Evolutionary conservation across 768 basidiomycete species (phyloP).

Genomic region (Daedaleopsis nitida): DNA sequence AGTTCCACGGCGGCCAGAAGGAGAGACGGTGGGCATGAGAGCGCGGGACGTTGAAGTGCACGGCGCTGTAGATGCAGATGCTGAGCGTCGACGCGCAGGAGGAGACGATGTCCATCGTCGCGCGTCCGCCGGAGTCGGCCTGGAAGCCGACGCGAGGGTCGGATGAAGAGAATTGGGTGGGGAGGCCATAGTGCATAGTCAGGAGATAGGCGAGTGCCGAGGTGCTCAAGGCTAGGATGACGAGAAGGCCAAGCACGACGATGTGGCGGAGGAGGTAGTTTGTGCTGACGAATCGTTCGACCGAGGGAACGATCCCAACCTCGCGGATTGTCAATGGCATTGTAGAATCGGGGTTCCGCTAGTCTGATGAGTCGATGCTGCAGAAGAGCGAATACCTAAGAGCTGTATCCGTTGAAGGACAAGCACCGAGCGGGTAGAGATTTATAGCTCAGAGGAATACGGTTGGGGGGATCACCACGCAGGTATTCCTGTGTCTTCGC

Average conservation of each 20-base stretch:
- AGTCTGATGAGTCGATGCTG: too few relatives aligned
- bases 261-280: slow-evolving; percentile 19
- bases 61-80: slow-evolving; percentile 20
- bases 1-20: not conserved
- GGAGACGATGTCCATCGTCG: slow-evolving; percentile 17
- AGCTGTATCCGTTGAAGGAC: too few relatives aligned
- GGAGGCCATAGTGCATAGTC: slow-evolving; percentile 12
- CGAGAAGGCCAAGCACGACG: slow-evolving; percentile 10
- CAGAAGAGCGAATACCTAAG: too few relatives aligned
- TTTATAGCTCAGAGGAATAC: too few relatives aligned
- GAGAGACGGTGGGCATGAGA: slow-evolving; percentile 12
- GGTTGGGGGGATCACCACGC: too few relatives aligned
- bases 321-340: slow-evolving; percentile 10
- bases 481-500: too few relatives aligned
- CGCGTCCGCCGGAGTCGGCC: slow-evolving; percentile 9
- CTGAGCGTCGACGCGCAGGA: slow-evolving; percentile 17
- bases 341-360: not conserved
- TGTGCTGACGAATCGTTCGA: slow-evolving; percentile 19
- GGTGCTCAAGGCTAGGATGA: slow-evolving; percentile 1
- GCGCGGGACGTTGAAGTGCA: slow-evolving; percentile 22
- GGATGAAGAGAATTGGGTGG: slow-evolving; percentile 15
- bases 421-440: too few relatives aligned
- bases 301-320: slow-evolving; percentile 17
- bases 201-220: slow-evolving; percentile 8
- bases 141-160: slow-evolving; percentile 17